Conservation (phyloP, 371 early-diverging fungal species). For the Apophysomyces ossiformis region DNA sequence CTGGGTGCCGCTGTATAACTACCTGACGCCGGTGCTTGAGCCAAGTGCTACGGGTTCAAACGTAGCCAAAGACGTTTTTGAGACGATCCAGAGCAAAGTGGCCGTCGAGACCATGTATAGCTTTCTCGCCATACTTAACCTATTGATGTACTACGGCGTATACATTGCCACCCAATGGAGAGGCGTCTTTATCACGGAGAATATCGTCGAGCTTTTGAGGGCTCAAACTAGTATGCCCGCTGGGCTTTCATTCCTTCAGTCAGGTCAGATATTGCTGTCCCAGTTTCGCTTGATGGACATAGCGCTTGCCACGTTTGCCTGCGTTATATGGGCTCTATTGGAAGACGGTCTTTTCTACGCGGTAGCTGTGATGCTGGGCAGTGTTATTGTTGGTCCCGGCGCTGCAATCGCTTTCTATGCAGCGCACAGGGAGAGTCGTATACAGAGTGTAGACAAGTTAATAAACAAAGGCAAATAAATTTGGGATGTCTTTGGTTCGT, state of each 20-base stretch:
- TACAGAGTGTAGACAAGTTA: neutral
- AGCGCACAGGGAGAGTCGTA: neutral
- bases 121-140: neutral
- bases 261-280: neutral
- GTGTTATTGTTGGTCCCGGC: neutral
- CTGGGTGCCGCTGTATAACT: neutral
- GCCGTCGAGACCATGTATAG: neutral
- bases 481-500: too few relatives aligned
- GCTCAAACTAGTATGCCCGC: neutral
- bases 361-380: neutral
- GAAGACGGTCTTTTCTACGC: neutral
- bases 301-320: neutral
- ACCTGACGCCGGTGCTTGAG: neutral
- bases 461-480: neutral
- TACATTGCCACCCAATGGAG: neutral
- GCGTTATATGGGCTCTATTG: neutral
- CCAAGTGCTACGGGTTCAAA: neutral
- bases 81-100: neutral
- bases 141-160: neutral
- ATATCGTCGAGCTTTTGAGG: neutral
- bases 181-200: neutral
- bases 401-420: neutral
- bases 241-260: neutral
- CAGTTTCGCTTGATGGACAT: neutral
- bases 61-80: neutral